These are phyloP conservation scores for Russula sp. DNA, from an alignment of 768 basidiomycete species.

Conservation along the genomic window DNA sequence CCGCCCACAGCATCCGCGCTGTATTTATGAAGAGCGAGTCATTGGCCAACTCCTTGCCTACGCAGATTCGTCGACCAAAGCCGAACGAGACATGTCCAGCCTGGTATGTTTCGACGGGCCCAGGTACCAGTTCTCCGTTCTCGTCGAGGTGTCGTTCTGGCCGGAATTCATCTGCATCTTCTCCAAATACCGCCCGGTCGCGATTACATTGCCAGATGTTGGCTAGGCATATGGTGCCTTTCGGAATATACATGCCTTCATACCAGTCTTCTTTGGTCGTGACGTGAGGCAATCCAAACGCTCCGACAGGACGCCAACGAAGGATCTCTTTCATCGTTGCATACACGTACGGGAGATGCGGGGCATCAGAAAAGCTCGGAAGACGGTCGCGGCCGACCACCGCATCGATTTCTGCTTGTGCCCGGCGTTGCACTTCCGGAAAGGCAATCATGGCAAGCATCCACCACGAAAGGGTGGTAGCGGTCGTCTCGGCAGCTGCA, in stretches of 20 bases:
- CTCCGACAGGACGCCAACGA: conserved; percentile 8
- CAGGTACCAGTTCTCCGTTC: neutral
- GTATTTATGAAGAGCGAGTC: conserved; percentile 30
- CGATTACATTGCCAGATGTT: conserved; percentile 29
- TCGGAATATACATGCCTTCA: conserved; percentile 36
- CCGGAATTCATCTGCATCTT: conserved; percentile 27
- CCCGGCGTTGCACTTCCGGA: conserved; percentile 25
- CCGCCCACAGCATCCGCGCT: conserved; percentile 28
- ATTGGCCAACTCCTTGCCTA: conserved; percentile 28
- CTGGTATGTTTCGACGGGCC: conserved; percentile 14
- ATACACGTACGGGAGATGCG: conserved; percentile 25
- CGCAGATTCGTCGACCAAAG: conserved; percentile 30
- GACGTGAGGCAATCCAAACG: neutral
- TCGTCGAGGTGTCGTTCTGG: conserved; percentile 30
- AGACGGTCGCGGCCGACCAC: conserved; percentile 27
- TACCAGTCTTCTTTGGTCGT: conserved; percentile 35
- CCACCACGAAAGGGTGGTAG: conserved; percentile 21
- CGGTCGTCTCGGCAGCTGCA: conserved; percentile 17
- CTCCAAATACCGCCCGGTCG: conserved; percentile 14
- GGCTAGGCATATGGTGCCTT: conserved; percentile 37
- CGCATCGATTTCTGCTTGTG: conserved; percentile 28
- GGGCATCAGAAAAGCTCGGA: conserved; percentile 26
- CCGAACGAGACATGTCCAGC: conserved; percentile 28
- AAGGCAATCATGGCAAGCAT: conserved; percentile 26
- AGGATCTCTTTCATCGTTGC: conserved; percentile 28